A percentile compares a stretch with the other conserved stretches of the same genome.
Conservation (phyloP, 1,139 yeast species). For the Candida sp. region DNA sequence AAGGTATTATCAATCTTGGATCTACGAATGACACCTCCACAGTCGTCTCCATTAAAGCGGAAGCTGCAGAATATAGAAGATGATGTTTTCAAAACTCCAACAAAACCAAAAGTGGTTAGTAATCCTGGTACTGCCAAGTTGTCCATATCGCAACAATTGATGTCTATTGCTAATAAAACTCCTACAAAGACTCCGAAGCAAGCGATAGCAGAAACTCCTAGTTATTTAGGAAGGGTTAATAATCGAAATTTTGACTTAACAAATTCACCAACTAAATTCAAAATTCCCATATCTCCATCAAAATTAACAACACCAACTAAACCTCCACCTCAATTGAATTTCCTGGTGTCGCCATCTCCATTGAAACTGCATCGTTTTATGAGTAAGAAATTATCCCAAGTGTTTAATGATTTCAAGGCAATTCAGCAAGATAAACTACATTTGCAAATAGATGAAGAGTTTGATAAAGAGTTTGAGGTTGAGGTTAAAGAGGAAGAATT, state of each 20-base stretch:
- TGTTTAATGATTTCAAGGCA: conserved; percentile 28
- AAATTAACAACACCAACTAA: conserved; percentile 9
- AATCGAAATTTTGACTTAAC: neutral
- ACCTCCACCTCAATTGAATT: conserved; percentile 11
- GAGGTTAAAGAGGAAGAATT: conserved; percentile 11
- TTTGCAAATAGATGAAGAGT: conserved; percentile 7
- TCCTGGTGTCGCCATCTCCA: conserved; percentile 47
- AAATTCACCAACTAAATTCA: conserved; percentile 1
- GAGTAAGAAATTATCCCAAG: conserved; percentile 30
- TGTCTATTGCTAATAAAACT: neutral
- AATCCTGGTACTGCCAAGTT: neutral
- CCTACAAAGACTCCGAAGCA: neutral
- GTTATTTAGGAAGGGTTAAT: conserved; percentile 2
- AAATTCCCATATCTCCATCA: conserved; percentile 1
- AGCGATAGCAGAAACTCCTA: neutral
- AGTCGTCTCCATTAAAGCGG: conserved; percentile 36
- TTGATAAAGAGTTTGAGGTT: conserved; percentile 13
- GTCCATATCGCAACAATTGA: neutral
- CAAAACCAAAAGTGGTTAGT: conserved; percentile 1
- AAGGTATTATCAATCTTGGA: conserved; percentile 67
- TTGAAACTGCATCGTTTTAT: conserved; percentile 35
- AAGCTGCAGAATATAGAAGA: conserved; percentile 8
- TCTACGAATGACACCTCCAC: conserved; percentile 43
- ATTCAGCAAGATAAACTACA: conserved; percentile 10
- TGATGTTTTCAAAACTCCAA: conserved; percentile 29